Evolutionary conservation across 2,329 filamentous ascomycete species (phyloP), one percentile per base, ranked within the genome.

Genomic region (Aspergillus flavus): DNA sequence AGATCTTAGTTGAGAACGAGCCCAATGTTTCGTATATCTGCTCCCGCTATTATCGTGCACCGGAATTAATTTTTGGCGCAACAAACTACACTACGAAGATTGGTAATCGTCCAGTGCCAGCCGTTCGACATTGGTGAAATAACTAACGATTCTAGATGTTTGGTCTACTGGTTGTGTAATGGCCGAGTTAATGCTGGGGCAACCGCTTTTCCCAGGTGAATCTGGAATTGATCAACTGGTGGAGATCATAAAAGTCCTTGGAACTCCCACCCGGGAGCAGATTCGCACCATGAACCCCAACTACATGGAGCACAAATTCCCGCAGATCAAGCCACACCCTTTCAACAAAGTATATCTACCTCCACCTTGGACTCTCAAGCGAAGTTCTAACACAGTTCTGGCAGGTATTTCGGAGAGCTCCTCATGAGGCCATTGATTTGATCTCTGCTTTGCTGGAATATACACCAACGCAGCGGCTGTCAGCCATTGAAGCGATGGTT

Each of bases 281-380:
- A 99, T 99, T 75, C 92, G 95, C 71, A 99, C 95, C 69, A 99
- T 99, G 95, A 99, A 99, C 81, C 95, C 95, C 64, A 99, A 99
- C 81, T 99, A 99, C 82, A 99, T 99, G 95, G 95, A 99, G 83
- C 95, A 99, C 84, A 98, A 98, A 84, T 99, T 99, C 81, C 95
- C 95, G 55, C 95, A 99, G 81, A 99, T 99, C 84, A 99, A 99
- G 85, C 95, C 95, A 63, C 95, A 99, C 76, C 95, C 95, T 32
- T 99, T 99, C 85, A 96, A 91, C 83, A 98, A 98, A 87, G 87
- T 89, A 78, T 63, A 52, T 53, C 19, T 21, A 34, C 9, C 16
- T 30, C 14, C 26, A 26, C 14, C 16, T 50, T 19, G 10, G 1
- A 11, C 19, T n/a, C 41, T 36, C 43, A 32, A 58, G 53, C 57